A percentile compares a stretch with the other conserved stretches of the same genome.
phyloP scores from a whole-genome alignment of 2,329 filamentous ascomycete species.

The Exophiala bonariae region DNA sequence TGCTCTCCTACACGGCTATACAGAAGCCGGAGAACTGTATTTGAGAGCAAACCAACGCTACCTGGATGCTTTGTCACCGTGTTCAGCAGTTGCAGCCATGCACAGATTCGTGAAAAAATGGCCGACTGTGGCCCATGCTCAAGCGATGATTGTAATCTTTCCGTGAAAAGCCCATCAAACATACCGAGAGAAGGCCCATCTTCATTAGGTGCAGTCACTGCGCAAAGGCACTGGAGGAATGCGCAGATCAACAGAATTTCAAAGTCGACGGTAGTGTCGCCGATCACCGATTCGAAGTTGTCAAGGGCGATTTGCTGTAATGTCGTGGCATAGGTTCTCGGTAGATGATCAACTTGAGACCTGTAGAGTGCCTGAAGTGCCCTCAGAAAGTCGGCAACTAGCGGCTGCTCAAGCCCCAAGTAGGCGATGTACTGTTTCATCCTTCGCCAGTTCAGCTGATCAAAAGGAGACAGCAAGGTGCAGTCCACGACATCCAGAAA shows the following conservation, averaged over 20 bases:
- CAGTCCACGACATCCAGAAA: slow-evolving; percentile 6
- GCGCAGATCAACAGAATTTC: slow-evolving; percentile 2
- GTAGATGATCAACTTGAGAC: slow-evolving; percentile 2
- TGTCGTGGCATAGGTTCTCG: slow-evolving; percentile 3
- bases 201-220: slow-evolving; percentile 5
- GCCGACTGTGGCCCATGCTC: neutral
- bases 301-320: slow-evolving; percentile 1
- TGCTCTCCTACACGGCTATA: neutral
- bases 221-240: slow-evolving; percentile 7
- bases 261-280: neutral
- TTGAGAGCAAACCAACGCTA: slow-evolving; percentile 8
- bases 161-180: neutral
- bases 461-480: slow-evolving; percentile 3
- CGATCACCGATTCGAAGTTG: slow-evolving; percentile 1
- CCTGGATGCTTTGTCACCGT: slow-evolving; percentile 7
- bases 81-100: slow-evolving; percentile 10
- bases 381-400: slow-evolving; percentile 6
- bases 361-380: slow-evolving; percentile 11
- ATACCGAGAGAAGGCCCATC: neutral
- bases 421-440: slow-evolving; percentile 3
- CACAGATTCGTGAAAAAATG: slow-evolving; percentile 1
- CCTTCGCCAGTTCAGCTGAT: slow-evolving; percentile 9
- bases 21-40: neutral
- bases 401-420: slow-evolving; percentile 1
- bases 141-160: slow-evolving; percentile 1